These are phyloP conservation scores for Erigeron philadelphicus DNA, from an alignment of 140 eudicot species.

Conservation along the genomic window DNA sequence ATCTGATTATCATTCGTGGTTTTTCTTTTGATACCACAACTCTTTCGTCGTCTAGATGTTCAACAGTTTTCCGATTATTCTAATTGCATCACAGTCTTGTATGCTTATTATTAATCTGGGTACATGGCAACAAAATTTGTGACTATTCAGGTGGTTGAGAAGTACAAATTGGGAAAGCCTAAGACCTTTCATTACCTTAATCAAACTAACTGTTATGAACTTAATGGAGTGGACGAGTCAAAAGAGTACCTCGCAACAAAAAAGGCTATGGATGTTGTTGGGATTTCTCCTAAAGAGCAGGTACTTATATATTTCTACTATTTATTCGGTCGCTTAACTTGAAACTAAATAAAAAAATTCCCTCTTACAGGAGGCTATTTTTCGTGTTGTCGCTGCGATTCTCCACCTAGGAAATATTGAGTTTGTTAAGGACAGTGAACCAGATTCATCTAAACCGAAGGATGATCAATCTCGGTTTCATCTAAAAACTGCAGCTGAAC, in stretches of 20 bases:
- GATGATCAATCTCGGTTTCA: constrained; percentile 73
- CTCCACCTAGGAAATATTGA: constrained; percentile 92
- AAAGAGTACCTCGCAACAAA: constrained; percentile 69
- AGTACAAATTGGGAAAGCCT: constrained; percentile 60
- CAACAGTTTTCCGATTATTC: background rate
- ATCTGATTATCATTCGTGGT: background rate
- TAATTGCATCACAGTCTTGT: background rate
- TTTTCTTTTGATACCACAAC: background rate
- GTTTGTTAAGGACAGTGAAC: constrained; percentile 59
- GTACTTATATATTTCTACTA: constrained; percentile 28
- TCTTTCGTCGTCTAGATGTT: background rate
- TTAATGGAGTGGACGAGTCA: constrained; percentile 61
- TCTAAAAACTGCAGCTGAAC: constrained; percentile 77
- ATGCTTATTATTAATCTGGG: background rate
- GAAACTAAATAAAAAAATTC: constrained; percentile 1
- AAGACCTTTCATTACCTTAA: constrained; percentile 68
- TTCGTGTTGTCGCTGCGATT: constrained; percentile 93
- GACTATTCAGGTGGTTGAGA: constrained; percentile 44
- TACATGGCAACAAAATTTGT: background rate
- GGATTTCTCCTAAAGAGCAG: constrained; percentile 74
- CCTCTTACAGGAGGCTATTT: constrained; percentile 71
- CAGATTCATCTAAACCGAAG: constrained; percentile 87
- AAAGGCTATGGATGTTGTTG: constrained; percentile 91
- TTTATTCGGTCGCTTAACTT: background rate
- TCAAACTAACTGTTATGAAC: constrained; percentile 61